phyloP scores from a whole-genome alignment of 208 protist species.

The Leishmania major region DNA sequence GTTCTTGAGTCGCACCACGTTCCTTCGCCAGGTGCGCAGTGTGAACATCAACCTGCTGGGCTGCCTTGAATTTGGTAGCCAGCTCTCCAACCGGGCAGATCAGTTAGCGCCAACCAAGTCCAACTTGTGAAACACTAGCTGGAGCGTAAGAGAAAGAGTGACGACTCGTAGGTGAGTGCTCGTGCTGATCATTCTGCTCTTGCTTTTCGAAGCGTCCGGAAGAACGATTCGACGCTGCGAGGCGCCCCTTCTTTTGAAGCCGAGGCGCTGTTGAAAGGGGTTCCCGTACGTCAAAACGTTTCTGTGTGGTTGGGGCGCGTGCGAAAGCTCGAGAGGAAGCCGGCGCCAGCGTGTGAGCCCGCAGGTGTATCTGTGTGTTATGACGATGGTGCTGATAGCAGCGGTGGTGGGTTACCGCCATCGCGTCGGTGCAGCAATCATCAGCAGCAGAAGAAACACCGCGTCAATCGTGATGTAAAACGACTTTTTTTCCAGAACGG shows the following conservation, averaged over 20 bases:
- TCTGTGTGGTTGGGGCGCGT: background rate
- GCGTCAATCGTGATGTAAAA: too few relatives aligned
- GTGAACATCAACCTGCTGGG: slow-evolving; percentile 78
- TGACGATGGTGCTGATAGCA: too few relatives aligned
- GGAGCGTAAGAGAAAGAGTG: background rate
- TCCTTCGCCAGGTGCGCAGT: slow-evolving; percentile 65
- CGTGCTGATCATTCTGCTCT: background rate
- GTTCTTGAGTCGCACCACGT: slow-evolving; percentile 59
- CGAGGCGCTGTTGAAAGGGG: background rate
- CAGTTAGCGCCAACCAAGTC: background rate
- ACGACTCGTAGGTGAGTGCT: background rate
- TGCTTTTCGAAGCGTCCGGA: background rate
- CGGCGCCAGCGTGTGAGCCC: background rate
- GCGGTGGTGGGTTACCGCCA: too few relatives aligned
- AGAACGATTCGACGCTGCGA: background rate
- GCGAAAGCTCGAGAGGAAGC: background rate
- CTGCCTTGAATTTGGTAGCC: slow-evolving; percentile 55
- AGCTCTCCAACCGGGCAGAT: slow-evolving; percentile 14
- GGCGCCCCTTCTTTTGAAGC: background rate
- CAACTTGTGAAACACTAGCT: slow-evolving; percentile 15
- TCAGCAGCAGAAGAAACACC: too few relatives aligned
- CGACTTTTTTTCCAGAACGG: too few relatives aligned
- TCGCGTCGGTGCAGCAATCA: too few relatives aligned
- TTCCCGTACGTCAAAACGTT: background rate
- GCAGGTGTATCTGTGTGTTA: background rate